Percentiles rank a stretch among this genome's conserved stretches.
phyloP scores from a whole-genome alignment of 1,284 basidiomycete species.

The Fomitopsis palustris region DNA sequence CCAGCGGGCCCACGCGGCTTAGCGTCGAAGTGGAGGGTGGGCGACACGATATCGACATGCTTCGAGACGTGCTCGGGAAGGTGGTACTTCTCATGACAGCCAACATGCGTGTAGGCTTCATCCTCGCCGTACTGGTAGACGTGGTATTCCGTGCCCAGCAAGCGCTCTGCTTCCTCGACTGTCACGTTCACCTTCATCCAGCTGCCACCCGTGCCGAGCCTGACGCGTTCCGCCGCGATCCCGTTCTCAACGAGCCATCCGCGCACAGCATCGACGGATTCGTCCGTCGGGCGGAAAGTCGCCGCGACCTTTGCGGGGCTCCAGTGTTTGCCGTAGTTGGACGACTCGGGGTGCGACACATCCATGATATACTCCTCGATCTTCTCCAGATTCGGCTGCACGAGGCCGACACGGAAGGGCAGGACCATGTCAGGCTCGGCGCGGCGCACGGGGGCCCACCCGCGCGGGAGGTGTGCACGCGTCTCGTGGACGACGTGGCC shows the following conservation, averaged over 20 bases:
- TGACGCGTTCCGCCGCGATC: conserved; percentile 29
- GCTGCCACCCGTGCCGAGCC: conserved; percentile 29
- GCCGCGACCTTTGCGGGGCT: conserved; percentile 31
- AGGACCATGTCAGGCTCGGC: conserved; percentile 29
- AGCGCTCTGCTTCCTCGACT: conserved; percentile 40
- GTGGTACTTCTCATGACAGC: conserved; percentile 38
- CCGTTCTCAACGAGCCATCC: conserved; percentile 39
- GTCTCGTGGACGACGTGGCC: conserved; percentile 36
- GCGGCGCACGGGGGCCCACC: conserved; percentile 34
- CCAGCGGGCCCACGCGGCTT: conserved; percentile 9
- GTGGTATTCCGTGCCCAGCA: conserved; percentile 45
- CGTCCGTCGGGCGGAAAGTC: conserved; percentile 40
- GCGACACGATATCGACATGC: conserved; percentile 46
- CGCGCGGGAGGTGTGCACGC: conserved; percentile 29
- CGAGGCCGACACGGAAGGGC: conserved; percentile 44
- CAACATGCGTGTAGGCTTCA: conserved; percentile 32
- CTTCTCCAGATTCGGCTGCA: conserved; percentile 39
- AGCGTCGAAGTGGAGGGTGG: conserved; percentile 44
- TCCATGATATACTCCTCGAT: conserved; percentile 41
- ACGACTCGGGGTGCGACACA: conserved; percentile 42
- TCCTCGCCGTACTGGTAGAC: conserved; percentile 37
- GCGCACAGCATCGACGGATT: conserved; percentile 39
- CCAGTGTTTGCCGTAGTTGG: conserved; percentile 43
- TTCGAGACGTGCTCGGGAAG: conserved; percentile 40
- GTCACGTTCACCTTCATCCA: conserved; percentile 46